Conservation (phyloP, 1,284 basidiomycete genomes). For the Thelephora terrestris region DNA sequence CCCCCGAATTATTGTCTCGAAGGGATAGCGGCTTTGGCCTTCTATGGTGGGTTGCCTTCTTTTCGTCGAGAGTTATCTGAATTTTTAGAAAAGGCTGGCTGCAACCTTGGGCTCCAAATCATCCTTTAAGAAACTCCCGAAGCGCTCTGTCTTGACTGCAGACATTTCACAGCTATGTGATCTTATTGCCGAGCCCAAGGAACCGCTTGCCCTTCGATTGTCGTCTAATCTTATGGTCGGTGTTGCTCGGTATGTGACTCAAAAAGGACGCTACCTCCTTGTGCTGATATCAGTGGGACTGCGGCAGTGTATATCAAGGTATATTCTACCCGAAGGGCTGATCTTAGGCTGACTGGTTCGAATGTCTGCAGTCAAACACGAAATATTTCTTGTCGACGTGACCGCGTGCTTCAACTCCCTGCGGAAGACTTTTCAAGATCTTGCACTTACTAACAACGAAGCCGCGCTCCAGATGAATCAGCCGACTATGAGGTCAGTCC, state of each 20-base stretch:
- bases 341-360: not conserved
- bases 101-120: constrained; percentile 81
- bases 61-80: not conserved
- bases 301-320: constrained; percentile 63
- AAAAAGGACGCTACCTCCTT: constrained; percentile 11
- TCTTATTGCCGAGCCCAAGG: constrained; percentile 70
- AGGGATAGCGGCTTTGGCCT: constrained; percentile 75
- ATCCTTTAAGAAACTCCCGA: constrained; percentile 72
- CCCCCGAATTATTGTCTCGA: constrained; percentile 58
- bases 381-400: constrained; percentile 72
- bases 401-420: constrained; percentile 62
- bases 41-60: constrained; percentile 42
- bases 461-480: constrained; percentile 62
- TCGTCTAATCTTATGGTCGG: constrained; percentile 84
- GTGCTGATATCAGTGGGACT: not conserved
- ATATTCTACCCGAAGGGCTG: not conserved
- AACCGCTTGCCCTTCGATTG: constrained; percentile 75
- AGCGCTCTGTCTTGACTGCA: constrained; percentile 68
- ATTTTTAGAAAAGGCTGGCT: constrained; percentile 52
- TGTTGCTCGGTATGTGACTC: constrained; percentile 61
- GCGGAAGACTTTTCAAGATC: constrained; percentile 63
- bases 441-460: constrained; percentile 32
- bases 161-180: constrained; percentile 74
- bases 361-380: constrained; percentile 60
- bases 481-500: constrained; percentile 42